Evolutionary conservation across 2,329 filamentous ascomycete species (phyloP), one percentile per base, ranked within the genome.

Genomic region (Scedosporium aurantiacum): DNA sequence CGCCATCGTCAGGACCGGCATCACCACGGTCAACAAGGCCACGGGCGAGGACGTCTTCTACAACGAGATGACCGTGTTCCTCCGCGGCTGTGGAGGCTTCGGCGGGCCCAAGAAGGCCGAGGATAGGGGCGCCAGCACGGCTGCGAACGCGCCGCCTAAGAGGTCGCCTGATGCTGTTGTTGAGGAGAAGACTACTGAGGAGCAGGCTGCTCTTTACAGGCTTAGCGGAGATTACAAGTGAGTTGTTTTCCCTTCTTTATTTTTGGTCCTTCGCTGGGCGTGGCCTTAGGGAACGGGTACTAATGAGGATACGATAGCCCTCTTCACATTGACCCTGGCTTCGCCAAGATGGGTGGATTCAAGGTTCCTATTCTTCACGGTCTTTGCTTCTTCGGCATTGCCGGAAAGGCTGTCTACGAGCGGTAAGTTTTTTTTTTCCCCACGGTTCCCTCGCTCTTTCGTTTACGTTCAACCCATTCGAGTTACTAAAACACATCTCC

Each of bases 311-410:
- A 27, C 25, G 52, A 2, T 52, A 82, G 79, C 79, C 94, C 94
- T 14, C 85, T 99, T 1, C 94, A 99, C 78, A 88, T 99, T 64
- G 94, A 99, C 74, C 94, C 94, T 1, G 83, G 85, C 58, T 97
- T 99, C 75, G 90, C 90, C 77, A 94, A 94, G 79, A 87, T 96
- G 68, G 94, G 93, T 63, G 94, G 94, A 63, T 99, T 99, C 85
- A 89, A 94, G 77, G 84, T 80, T 28, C 94, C 94, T 12, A 99
- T 99, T 72, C 80, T 99, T 60, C 94, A 99, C 78, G 94, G 94
- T n/a, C 84, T 99, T 43, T 96, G 91, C 82, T 94, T 87, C 72
- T 93, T 99, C 70, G 94, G 94, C 67, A 85, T 97, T 66, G 87
- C 90, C 16, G 90, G 88, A 66, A 97, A 96, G 82, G 91, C 93